A percentile compares a stretch with the other conserved stretches of the same genome.
These are phyloP conservation scores for Colletotrichum truncatum DNA, from an alignment of 2,329 filamentous ascomycete species.

Conservation along the genomic window DNA sequence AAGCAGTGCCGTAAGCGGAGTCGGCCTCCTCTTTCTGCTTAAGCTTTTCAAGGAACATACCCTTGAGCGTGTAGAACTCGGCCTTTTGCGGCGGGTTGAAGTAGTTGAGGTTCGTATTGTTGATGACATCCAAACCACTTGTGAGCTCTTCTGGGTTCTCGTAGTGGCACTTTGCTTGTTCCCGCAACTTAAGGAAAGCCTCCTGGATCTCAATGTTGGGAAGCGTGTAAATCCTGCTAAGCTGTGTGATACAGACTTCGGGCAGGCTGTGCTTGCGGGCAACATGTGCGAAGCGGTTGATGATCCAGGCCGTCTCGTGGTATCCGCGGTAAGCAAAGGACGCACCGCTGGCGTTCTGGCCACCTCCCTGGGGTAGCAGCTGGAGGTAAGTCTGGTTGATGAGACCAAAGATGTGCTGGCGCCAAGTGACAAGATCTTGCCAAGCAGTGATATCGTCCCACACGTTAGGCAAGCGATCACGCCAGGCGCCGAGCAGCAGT, in stretches of 20 bases:
- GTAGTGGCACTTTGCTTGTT: conserved; percentile 99
- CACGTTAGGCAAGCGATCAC: conserved; percentile 93
- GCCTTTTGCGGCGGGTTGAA: conserved; percentile 96
- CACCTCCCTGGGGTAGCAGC: conserved; percentile 79
- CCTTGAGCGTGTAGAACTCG: conserved; percentile 98
- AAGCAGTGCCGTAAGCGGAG: conserved; percentile 90
- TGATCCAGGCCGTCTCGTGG: conserved; percentile 99
- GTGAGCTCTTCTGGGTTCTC: conserved; percentile 93
- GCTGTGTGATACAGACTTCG: conserved; percentile 95
- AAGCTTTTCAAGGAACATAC: conserved; percentile 98
- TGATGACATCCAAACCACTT: conserved; percentile 96
- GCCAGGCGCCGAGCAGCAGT: conserved; percentile 91
- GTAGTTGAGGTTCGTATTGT: conserved; percentile 99
- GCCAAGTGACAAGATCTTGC: conserved; percentile 99
- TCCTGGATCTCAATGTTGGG: conserved; percentile 99
- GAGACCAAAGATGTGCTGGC: conserved; percentile 97
- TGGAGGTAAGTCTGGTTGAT: conserved; percentile 95
- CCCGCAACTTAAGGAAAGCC: conserved; percentile 96
- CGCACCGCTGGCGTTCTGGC: conserved; percentile 83
- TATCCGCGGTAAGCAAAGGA: conserved; percentile 97
- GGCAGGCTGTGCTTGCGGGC: conserved; percentile 96
- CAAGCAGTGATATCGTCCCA: conserved; percentile 99
- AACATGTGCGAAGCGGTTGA: conserved; percentile 98
- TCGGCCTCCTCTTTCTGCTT: conserved; percentile 91
- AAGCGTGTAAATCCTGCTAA: conserved; percentile 97